These are phyloP conservation scores for Polyporus tsugae DNA, from an alignment of 1,284 basidiomycete species.

Conservation along the genomic window DNA sequence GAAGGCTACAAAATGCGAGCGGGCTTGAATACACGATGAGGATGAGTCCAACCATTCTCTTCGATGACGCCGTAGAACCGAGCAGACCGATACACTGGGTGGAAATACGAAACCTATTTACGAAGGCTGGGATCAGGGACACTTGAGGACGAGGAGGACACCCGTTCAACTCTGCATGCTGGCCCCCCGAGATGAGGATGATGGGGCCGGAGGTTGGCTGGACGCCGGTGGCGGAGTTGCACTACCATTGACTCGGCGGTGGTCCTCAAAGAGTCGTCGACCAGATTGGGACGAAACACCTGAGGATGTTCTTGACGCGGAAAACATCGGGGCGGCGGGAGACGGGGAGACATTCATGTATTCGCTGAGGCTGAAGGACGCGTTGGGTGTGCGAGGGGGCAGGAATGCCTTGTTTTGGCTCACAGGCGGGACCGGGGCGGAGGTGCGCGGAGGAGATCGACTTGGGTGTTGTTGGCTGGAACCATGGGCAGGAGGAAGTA, in stretches of 20 bases:
- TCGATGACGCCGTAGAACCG: constrained; percentile 22
- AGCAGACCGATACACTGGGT: constrained; percentile 27
- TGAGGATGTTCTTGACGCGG: constrained; percentile 48
- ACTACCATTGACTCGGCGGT: constrained; percentile 47
- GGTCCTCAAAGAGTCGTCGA: constrained; percentile 75
- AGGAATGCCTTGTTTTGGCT: constrained; percentile 28
- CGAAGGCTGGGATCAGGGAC: background rate
- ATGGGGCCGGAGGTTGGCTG: constrained; percentile 13
- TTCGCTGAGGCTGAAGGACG: constrained; percentile 71
- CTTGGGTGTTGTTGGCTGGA: constrained; percentile 18
- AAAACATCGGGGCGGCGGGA: constrained; percentile 48
- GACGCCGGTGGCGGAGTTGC: constrained; percentile 16
- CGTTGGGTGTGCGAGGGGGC: constrained; percentile 51
- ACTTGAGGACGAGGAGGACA: background rate
- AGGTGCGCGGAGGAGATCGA: background rate
- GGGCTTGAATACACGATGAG: constrained; percentile 30
- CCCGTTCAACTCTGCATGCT: constrained; percentile 28
- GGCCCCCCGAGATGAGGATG: constrained; percentile 27
- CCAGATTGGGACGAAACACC: constrained; percentile 69
- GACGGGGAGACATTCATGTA: constrained; percentile 79
- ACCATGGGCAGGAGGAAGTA: constrained; percentile 40
- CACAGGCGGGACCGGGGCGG: background rate
- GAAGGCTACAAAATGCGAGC: constrained; percentile 32
- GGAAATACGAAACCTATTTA: constrained; percentile 9
- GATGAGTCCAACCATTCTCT: constrained; percentile 24